These are phyloP conservation scores for Bocquillonia castaneifolia DNA, from an alignment of 441 rosid genomes.

Conservation along the genomic window DNA sequence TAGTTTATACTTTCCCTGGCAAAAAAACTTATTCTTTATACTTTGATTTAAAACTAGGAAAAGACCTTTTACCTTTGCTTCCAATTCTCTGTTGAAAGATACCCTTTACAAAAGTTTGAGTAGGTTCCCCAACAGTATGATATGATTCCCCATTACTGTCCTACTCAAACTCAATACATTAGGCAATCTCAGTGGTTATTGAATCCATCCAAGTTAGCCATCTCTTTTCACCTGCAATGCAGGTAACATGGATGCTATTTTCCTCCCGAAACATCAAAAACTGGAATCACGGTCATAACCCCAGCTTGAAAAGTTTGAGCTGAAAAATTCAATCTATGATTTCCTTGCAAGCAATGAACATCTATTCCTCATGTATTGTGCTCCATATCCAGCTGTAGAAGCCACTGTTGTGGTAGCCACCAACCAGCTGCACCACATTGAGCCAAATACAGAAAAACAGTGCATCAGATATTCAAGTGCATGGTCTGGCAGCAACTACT, in stretches of 20 bases:
- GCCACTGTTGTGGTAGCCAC: slow-evolving; percentile 72
- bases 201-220: not conserved
- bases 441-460: not conserved
- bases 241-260: not conserved
- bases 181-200: not conserved
- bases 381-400: slow-evolving; percentile 78
- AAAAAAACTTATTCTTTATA: not conserved
- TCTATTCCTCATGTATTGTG: slow-evolving; percentile 49
- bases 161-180: not conserved
- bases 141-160: no score
- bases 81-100: not conserved
- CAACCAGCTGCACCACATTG: slow-evolving; percentile 54
- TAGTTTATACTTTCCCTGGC: no score
- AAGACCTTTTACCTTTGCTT: not conserved
- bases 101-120: slow-evolving; percentile 1
- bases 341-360: slow-evolving; percentile 37
- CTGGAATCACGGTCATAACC: not conserved
- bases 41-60: not conserved
- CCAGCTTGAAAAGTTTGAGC: not conserved
- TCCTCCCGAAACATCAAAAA: not conserved
- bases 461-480: not conserved
- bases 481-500: not conserved
- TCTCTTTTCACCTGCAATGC: not conserved
- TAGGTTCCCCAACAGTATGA: not conserved
- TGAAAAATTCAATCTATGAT: not conserved